These are phyloP conservation scores for Phytophthora macrochlamydospora DNA, from an alignment of 352 stramenopile genomes.

Conservation along the genomic window DNA sequence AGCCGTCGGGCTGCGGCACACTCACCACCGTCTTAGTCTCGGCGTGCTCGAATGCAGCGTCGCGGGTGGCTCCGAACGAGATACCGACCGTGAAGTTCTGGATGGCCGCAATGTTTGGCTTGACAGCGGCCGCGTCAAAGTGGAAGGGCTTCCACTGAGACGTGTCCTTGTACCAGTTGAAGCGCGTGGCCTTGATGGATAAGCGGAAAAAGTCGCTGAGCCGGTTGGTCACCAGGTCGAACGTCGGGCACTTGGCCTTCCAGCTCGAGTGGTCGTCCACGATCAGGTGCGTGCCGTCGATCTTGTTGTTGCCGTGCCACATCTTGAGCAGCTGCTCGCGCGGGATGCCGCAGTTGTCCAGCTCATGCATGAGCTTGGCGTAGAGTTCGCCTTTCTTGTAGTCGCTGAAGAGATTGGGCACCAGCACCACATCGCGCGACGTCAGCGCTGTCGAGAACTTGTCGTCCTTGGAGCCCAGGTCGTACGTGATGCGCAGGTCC, in stretches of 20 bases:
- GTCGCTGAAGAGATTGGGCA: constrained; percentile 77
- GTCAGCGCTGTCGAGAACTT: constrained; percentile 66
- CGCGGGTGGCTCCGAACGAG: constrained; percentile 91
- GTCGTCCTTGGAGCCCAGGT: constrained; percentile 57
- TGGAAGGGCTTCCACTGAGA: constrained; percentile 95
- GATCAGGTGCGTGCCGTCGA: constrained; percentile 94
- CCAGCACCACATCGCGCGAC: constrained; percentile 67
- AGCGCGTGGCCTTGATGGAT: constrained; percentile 89
- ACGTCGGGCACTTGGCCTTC: constrained; percentile 78
- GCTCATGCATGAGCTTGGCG: constrained; percentile 63
- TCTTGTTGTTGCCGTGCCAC: constrained; percentile 88
- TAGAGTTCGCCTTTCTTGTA: constrained; percentile 79
- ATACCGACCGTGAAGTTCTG: constrained; percentile 96
- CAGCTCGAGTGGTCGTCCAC: constrained; percentile 88
- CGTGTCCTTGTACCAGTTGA: constrained; percentile 96
- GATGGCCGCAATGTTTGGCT: constrained; percentile 89
- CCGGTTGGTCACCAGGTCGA: constrained; percentile 79
- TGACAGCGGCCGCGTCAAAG: constrained; percentile 94
- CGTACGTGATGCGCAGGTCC: constrained; percentile 74
- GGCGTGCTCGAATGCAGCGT: constrained; percentile 92
- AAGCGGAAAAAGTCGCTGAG: constrained; percentile 91
- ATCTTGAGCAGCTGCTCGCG: constrained; percentile 75
- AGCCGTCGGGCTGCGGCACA: constrained; percentile 93
- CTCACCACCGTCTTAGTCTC: constrained; percentile 87
- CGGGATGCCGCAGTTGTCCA: constrained; percentile 71